Evolutionary conservation across 257 asterid genomes (phyloP).

Genomic region (Ophiorrhiza pumila): DNA sequence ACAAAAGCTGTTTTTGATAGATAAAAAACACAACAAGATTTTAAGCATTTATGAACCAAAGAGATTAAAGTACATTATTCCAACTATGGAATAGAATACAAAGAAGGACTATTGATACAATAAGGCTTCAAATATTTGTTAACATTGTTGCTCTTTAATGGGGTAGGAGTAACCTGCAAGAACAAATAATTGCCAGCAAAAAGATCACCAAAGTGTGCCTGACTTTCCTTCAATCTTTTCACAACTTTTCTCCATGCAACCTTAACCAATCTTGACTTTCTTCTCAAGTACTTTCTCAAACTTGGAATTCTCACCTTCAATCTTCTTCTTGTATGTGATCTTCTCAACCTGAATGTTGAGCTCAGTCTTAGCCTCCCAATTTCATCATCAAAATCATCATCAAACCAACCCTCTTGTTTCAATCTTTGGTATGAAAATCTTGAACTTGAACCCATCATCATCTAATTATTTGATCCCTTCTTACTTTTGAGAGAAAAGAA

Average conservation of each 20-base stretch:
- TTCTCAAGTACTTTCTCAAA: conserved; percentile 36
- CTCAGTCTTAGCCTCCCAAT: conserved; percentile 30
- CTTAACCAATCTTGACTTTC: conserved; percentile 42
- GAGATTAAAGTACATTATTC: not conserved
- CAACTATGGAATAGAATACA: conserved; percentile 12
- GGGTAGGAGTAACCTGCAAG: conserved; percentile 81
- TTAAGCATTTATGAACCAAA: not conserved
- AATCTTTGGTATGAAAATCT: conserved; percentile 49
- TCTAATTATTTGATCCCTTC: not conserved
- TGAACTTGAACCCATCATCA: conserved; percentile 1
- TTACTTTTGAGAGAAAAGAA: not conserved
- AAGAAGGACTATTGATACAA: not conserved
- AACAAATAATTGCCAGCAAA: conserved; percentile 88
- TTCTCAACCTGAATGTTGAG: conserved; percentile 24
- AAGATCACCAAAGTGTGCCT: conserved; percentile 67
- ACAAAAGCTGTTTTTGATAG: not conserved
- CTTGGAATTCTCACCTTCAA: conserved; percentile 50
- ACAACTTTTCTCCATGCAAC: conserved; percentile 48
- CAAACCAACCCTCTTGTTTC: conserved; percentile 35
- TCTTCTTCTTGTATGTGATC: conserved; percentile 35
- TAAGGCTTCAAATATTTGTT: conserved; percentile 7
- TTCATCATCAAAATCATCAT: conserved; percentile 24
- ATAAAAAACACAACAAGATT: not conserved
- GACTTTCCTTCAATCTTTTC: conserved; percentile 72
- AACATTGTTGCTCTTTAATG: conserved; percentile 30